These are phyloP conservation scores for Calonectria hongkongensis DNA, from an alignment of 2,329 filamentous ascomycete species.

Conservation along the genomic window DNA sequence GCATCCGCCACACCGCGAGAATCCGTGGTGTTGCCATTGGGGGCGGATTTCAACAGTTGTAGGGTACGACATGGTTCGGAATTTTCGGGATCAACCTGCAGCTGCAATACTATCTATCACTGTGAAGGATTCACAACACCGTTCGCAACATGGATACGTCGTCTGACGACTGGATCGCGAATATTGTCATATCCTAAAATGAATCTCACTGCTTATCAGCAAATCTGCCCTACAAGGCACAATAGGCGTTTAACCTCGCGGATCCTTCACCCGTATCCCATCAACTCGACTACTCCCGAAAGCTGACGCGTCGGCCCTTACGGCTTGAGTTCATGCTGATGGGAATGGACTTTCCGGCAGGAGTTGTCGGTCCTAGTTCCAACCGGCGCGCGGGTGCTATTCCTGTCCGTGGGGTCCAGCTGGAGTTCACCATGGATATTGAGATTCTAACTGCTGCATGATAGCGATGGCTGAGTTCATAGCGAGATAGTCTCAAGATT, in stretches of 20 bases:
- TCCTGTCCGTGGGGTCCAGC: conserved; percentile 20
- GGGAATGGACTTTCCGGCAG: conserved; percentile 8
- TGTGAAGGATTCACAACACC: conserved; percentile 17
- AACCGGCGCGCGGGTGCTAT: conserved; percentile 29
- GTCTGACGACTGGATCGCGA: background rate
- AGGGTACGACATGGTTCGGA: conserved; percentile 35
- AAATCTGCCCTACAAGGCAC: conserved; percentile 12
- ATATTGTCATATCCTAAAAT: background rate
- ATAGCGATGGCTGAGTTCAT: conserved; percentile 4
- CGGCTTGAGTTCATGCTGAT: conserved; percentile 4
- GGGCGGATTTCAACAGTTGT: background rate
- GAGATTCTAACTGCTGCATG: conserved; percentile 2
- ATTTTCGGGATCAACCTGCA: conserved; percentile 35
- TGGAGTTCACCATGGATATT: conserved; percentile 25
- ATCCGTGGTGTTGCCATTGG: conserved; percentile 6
- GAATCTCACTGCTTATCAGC: conserved; percentile 24
- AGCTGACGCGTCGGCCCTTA: conserved; percentile 23
- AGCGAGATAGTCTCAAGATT: conserved; percentile 17
- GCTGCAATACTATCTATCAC: conserved; percentile 28
- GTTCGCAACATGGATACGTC: background rate
- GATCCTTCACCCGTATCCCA: conserved; percentile 34
- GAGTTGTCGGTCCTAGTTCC: conserved; percentile 16
- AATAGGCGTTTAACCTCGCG: conserved; percentile 6
- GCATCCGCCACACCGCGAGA: background rate
- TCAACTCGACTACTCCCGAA: conserved; percentile 17